These are phyloP conservation scores for Diplosphaera chodatii DNA, from an alignment of 139 green algal genomes.

Conservation along the genomic window DNA sequence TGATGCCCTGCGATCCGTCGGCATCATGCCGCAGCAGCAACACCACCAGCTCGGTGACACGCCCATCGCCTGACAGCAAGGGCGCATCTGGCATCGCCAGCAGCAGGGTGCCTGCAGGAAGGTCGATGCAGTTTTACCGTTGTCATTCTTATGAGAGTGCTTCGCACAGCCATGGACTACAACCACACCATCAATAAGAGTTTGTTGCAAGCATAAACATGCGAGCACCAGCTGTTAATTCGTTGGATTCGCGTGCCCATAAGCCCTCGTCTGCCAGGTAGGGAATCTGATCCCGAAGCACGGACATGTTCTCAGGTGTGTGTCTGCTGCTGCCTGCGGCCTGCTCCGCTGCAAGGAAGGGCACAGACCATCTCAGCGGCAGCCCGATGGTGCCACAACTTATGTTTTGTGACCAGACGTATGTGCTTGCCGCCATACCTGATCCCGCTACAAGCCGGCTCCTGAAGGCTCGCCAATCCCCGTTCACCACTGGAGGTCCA, in stretches of 20 bases:
- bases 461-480: neutral
- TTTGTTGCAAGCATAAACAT: no score
- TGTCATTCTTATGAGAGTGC: no score
- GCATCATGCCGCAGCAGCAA: constrained; percentile 42
- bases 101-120: neutral
- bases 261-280: neutral
- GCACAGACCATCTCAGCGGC: no score
- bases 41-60: constrained; percentile 48
- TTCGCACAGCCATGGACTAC: no score
- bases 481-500: neutral
- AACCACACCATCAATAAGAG: no score
- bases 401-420: no score
- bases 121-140: no score
- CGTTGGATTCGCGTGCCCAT: neutral
- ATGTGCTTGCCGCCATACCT: no score
- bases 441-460: neutral
- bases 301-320: neutral
- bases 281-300: neutral
- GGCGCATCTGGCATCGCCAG: neutral
- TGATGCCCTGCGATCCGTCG: constrained; percentile 43
- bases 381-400: no score
- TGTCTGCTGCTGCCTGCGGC: neutral
- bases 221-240: no score
- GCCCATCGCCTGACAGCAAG: constrained; percentile 4
- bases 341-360: neutral